Conservation (phyloP, 805 yeast species). For the Ogataea sp. region DNA sequence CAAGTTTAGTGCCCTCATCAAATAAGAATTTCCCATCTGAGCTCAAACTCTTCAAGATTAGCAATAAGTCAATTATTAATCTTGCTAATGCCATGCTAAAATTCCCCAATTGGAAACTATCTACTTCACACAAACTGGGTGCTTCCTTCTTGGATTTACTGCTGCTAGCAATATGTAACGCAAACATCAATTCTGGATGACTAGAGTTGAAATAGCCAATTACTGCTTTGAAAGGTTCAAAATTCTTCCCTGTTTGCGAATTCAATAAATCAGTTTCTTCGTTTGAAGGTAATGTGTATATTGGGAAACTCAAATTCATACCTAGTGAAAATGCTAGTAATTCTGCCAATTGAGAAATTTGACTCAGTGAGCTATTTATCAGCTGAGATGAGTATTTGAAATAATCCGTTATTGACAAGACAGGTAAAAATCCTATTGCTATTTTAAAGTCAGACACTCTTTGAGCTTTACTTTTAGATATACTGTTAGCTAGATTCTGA, state of each 20-base stretch:
- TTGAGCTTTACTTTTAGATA: slow-evolving; percentile 2
- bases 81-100: slow-evolving; percentile 13
- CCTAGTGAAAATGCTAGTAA: slow-evolving; percentile 10
- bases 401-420: slow-evolving; percentile 14
- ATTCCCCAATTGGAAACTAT: slow-evolving; percentile 9
- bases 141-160: slow-evolving; percentile 4
- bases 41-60: slow-evolving; percentile 3
- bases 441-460: slow-evolving; percentile 3
- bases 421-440: slow-evolving; percentile 17
- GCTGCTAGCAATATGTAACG: slow-evolving; percentile 5
- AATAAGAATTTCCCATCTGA: background rate
- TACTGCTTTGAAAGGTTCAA: slow-evolving; percentile 6
- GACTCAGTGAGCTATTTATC: slow-evolving; percentile 15
- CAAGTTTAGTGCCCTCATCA: slow-evolving; percentile 4
- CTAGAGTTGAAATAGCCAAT: too few species aligned
- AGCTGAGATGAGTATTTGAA: slow-evolving; percentile 12
- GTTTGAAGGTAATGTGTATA: slow-evolving; percentile 4
- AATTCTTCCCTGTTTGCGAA: background rate
- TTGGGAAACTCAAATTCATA: slow-evolving; percentile 14
- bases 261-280: background rate
- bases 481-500: slow-evolving; percentile 5
- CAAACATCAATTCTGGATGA: slow-evolving; percentile 1
- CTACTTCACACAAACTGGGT: slow-evolving; percentile 10
- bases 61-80: slow-evolving; percentile 12
- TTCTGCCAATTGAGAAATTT: slow-evolving; percentile 10